phyloP scores from a whole-genome alignment of 2,329 filamentous ascomycete genomes.

The Xylaria sp. region DNA sequence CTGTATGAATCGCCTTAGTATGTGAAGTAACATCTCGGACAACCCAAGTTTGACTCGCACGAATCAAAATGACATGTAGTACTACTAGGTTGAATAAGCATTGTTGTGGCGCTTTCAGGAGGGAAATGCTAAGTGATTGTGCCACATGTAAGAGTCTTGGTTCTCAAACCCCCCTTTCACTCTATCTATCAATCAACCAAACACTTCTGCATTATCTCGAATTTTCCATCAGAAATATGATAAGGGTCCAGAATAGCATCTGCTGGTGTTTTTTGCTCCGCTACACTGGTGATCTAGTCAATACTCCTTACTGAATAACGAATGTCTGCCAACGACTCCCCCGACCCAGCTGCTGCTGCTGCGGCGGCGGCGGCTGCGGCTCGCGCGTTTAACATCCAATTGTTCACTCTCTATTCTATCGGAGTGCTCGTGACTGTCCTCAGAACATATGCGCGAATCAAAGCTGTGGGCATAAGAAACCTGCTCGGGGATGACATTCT shows the following conservation, averaged over 20 bases:
- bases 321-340: conserved; percentile 21
- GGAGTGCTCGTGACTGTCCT: conserved; percentile 51
- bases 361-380: conserved; percentile 37
- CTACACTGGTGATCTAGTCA: background rate
- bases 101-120: conserved; percentile 4
- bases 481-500: conserved; percentile 52
- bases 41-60: background rate
- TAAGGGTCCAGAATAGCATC: background rate
- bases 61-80: background rate
- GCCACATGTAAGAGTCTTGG: background rate
- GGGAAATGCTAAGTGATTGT: background rate
- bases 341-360: conserved; percentile 39
- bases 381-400: conserved; percentile 49
- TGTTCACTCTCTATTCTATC: conserved; percentile 51
- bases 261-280: background rate
- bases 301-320: background rate
- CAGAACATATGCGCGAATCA: conserved; percentile 51
- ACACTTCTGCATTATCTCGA: background rate
- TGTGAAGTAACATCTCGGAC: background rate
- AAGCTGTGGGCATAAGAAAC: conserved; percentile 47
- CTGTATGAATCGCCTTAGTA: background rate
- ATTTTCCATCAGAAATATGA: background rate
- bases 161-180: background rate
- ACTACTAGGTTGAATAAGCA: background rate
- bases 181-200: background rate